Percentiles rank a stretch among this genome's conserved stretches.
Conservation (phyloP, 371 early-diverging fungal genomes). For the Saksenaea vasiformis region DNA sequence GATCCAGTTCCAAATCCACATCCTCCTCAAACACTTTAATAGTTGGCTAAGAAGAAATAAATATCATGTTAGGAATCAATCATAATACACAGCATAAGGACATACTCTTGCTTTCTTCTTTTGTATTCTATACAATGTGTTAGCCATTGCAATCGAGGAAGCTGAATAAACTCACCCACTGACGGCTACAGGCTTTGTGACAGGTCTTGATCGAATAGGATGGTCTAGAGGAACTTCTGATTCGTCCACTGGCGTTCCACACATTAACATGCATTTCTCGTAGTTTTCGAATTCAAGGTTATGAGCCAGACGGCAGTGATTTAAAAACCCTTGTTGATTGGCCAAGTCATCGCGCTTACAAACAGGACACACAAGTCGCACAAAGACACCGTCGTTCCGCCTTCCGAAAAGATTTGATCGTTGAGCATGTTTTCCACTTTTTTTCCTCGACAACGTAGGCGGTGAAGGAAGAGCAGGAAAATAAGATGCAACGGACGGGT, state of each 20-base stretch:
- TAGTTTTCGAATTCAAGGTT: conserved; percentile 67
- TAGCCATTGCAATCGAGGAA: not conserved
- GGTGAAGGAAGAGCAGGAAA: not conserved
- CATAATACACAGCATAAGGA: not conserved
- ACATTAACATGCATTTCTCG: conserved; percentile 67
- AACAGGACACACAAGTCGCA: conserved; percentile 57
- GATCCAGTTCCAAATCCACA: conserved; percentile 62
- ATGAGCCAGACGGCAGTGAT: conserved; percentile 79
- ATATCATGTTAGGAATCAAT: not conserved
- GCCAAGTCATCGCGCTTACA: conserved; percentile 69
- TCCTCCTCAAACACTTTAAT: conserved; percentile 77
- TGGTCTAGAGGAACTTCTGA: conserved; percentile 63
- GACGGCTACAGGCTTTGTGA: conserved; percentile 26
- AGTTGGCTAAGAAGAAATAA: conserved; percentile 48
- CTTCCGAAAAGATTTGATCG: conserved; percentile 41
- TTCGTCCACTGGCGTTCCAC: conserved; percentile 70
- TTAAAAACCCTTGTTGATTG: conserved; percentile 78
- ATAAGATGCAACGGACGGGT: not conserved
- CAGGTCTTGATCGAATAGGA: conserved; percentile 49
- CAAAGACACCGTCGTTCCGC: conserved; percentile 64
- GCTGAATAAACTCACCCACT: conserved; percentile 3
- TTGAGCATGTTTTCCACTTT: conserved; percentile 14
- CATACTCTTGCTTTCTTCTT: conserved; percentile 38
- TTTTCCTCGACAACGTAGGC: conserved; percentile 13
- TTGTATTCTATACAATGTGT: conserved; percentile 3